Base-by-base conservation (phyloP, 2,329 filamentous ascomycete genomes). In the Monilinia fructicola region DNA sequence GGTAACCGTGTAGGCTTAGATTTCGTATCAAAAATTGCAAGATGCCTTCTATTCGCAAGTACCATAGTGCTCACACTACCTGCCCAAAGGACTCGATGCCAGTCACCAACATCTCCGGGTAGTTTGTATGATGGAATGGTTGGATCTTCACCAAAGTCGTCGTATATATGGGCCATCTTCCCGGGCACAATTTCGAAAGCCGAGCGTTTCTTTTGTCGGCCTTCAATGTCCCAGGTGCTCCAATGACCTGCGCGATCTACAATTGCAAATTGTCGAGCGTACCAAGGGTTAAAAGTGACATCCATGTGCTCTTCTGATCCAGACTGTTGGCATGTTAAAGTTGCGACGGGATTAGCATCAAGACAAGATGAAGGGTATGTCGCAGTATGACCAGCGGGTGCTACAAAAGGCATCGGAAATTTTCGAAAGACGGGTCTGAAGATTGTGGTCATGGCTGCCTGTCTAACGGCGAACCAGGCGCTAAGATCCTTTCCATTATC, bases 231-330 rank as follows among this genome's bases (percentile, higher is more conserved):
- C 87, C 88, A 92, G 4, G 92, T 76, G 54, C 80, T 87, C 90
- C 90, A 93, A 67, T 79, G 80, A 1, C 89, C 90, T 44, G 78
- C 78, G 62, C 85, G 81, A 72, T 93, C 88, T 23, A 93, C 80
- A 35, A 92, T 79, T 21, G 82, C 87, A 63, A 93, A 78, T 71
- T 90, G 87, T 1, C 85, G 83, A 21, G 80, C 78, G 67, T 81
- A 85, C 75, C 78, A 84, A 0, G 88, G 85, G 69, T 88, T 89
- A 74, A 93, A 90, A 0, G 84, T 77, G 3, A 90, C 79, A 76
- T 93, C 87, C 0, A 82, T 82, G 71, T 91, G 87, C 0, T 81
- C 74, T 40, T 77, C 78, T 1, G 83, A 84, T 1, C 84, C 86
- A 0, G 85, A 88, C 40, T 83, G 77, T 2, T 80, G 74, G 18